These are phyloP conservation scores for Pholiota microspora DNA, from an alignment of 768 basidiomycete species.

Conservation along the genomic window DNA sequence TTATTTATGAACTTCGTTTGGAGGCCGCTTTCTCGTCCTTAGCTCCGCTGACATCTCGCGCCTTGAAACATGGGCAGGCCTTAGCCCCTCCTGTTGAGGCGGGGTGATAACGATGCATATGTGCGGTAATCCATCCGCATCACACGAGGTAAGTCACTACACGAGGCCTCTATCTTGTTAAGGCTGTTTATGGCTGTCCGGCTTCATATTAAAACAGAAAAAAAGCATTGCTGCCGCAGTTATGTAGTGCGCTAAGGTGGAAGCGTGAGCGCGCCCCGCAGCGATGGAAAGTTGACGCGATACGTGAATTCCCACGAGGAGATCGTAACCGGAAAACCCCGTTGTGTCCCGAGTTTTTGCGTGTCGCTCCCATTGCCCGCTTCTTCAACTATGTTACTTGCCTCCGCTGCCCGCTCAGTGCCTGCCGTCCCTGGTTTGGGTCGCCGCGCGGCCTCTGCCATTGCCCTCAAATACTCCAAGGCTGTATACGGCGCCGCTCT, in stretches of 20 bases:
- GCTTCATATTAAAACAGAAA: too few relatives aligned
- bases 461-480: constrained; percentile 83
- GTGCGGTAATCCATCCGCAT: neutral
- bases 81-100: neutral
- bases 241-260: too few relatives aligned
- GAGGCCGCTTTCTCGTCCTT: neutral
- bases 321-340: constrained; percentile 28
- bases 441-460: constrained; percentile 71
- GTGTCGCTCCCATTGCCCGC: constrained; percentile 23
- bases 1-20: neutral
- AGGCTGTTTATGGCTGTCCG: too few relatives aligned
- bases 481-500: constrained; percentile 82
- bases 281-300: neutral
- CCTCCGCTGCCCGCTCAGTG: constrained; percentile 52
- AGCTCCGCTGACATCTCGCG: neutral
- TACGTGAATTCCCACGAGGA: constrained; percentile 24
- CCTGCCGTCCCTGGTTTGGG: constrained; percentile 48
- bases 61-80: neutral
- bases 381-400: constrained; percentile 48
- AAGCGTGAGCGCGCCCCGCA: too few relatives aligned
- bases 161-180: too few relatives aligned
- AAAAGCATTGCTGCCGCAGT: too few relatives aligned
- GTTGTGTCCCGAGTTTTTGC: constrained; percentile 33
- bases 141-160: neutral
- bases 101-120: neutral